A percentile compares a stretch with the other conserved stretches of the same genome.
Evolutionary conservation across 345 rosid species (phyloP).

Genomic region (Pelargonium nanum): DNA sequence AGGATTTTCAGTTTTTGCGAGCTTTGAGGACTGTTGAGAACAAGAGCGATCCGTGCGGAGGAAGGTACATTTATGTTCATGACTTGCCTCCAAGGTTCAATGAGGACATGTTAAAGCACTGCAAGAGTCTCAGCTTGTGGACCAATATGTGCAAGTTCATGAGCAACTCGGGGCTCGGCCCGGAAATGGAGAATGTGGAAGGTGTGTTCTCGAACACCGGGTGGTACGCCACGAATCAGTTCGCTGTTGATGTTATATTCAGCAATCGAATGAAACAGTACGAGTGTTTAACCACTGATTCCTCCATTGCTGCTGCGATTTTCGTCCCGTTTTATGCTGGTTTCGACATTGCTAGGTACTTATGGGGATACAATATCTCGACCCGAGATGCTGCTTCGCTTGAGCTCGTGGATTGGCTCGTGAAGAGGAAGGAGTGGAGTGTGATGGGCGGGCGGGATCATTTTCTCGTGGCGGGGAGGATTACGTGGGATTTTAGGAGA

Average conservation of each 20-base stretch:
- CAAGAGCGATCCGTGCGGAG: conserved; percentile 75
- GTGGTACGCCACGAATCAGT: conserved; percentile 86
- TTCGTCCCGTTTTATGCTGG: conserved; percentile 92
- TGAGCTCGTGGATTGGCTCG: conserved; percentile 77
- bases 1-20: conserved; percentile 40
- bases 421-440: conserved; percentile 79
- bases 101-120: conserved; percentile 75
- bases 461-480: conserved; percentile 83
- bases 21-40: conserved; percentile 68
- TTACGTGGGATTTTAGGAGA: conserved; percentile 91
- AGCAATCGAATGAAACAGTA: conserved; percentile 82
- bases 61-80: conserved; percentile 73
- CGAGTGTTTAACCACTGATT: conserved; percentile 68
- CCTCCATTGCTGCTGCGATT: conserved; percentile 72
- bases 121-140: conserved; percentile 78
- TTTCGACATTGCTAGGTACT: conserved; percentile 65
- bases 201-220: conserved; percentile 72
- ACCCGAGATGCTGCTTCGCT: conserved; percentile 75
- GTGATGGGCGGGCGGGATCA: conserved; percentile 82
- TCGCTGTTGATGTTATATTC: conserved; percentile 81
- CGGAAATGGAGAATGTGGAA: conserved; percentile 65
- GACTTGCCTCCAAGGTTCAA: conserved; percentile 70
- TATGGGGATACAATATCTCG: conserved; percentile 75
- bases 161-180: conserved; percentile 68
- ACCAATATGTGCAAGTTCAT: conserved; percentile 90